These are phyloP conservation scores for Penicillium goetzii DNA, from an alignment of 495 filamentous ascomycete species.

Conservation along the genomic window DNA sequence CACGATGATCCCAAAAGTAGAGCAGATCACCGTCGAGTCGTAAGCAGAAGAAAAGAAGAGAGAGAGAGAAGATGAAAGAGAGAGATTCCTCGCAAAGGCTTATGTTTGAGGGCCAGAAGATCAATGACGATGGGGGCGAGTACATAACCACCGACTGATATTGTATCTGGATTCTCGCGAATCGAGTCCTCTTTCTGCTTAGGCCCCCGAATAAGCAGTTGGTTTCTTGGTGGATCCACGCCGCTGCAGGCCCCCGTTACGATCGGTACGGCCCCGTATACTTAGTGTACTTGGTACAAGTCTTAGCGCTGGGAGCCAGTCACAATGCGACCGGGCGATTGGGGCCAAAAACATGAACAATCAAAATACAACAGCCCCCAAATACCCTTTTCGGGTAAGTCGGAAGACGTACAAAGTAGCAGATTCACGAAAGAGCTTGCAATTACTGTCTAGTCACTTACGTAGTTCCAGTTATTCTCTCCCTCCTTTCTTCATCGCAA, in stretches of 20 bases:
- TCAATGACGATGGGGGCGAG: background rate
- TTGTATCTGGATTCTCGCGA: background rate
- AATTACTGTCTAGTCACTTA: background rate
- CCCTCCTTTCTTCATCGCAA: background rate
- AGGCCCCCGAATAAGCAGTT: constrained; percentile 7
- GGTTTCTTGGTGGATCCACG: background rate
- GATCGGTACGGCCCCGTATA: background rate
- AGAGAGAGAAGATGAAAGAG: background rate
- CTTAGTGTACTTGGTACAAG: no score
- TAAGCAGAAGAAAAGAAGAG: background rate
- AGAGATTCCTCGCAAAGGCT: background rate
- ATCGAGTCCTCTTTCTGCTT: background rate
- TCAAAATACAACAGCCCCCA: background rate
- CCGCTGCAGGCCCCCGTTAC: background rate
- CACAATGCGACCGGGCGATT: background rate
- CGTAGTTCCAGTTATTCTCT: background rate
- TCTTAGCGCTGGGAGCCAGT: no score
- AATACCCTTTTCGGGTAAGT: background rate
- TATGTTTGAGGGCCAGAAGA: background rate
- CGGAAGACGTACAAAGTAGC: background rate
- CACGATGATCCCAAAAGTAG: background rate
- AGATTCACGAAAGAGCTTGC: background rate
- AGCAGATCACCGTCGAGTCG: background rate
- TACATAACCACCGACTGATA: background rate
- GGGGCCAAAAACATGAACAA: background rate